A percentile compares a stretch with the other conserved stretches of the same genome.
Conservation (phyloP, 1,284 basidiomycete species). For the Heterobasidion irregulare region DNA sequence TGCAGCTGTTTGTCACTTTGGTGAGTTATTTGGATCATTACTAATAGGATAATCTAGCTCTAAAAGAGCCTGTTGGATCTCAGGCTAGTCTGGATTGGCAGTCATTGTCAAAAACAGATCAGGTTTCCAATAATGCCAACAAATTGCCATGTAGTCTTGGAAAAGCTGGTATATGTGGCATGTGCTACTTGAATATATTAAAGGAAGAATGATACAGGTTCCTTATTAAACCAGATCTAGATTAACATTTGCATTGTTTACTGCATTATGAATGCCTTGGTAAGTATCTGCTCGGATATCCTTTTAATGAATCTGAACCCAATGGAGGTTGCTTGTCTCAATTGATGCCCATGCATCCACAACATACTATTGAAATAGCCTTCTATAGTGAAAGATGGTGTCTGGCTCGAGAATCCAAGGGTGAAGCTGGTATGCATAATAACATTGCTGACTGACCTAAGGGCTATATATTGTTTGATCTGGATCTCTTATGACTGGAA, state of each 20-base stretch:
- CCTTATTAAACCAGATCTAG: conserved; percentile 10
- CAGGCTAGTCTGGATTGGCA: no score
- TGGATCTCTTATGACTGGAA: conserved; percentile 11
- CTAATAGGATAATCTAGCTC: no score
- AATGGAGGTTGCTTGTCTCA: conserved; percentile 17
- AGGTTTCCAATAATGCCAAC: no score
- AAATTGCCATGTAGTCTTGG: no score
- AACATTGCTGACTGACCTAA: no score
- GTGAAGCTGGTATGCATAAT: conserved; percentile 25
- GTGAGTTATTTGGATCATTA: no score
- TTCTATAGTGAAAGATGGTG: conserved; percentile 26
- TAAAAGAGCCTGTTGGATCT: no score
- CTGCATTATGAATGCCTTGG: conserved; percentile 26
- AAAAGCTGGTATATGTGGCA: no score
- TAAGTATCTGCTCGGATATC: conserved; percentile 27
- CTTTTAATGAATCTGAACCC: conserved; percentile 24
- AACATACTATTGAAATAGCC: conserved; percentile 29
- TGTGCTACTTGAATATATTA: no score
- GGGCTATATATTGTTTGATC: conserved; percentile 17
- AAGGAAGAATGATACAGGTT: conserved; percentile 27
- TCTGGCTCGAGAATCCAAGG: conserved; percentile 15
- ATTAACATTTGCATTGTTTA: conserved; percentile 8
- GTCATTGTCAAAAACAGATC: no score
- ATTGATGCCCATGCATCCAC: conserved; percentile 23
- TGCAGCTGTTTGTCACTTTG: no score